Base-by-base conservation (phyloP, 1,139 yeast species). In the Yamadazyma atlantica region DNA sequence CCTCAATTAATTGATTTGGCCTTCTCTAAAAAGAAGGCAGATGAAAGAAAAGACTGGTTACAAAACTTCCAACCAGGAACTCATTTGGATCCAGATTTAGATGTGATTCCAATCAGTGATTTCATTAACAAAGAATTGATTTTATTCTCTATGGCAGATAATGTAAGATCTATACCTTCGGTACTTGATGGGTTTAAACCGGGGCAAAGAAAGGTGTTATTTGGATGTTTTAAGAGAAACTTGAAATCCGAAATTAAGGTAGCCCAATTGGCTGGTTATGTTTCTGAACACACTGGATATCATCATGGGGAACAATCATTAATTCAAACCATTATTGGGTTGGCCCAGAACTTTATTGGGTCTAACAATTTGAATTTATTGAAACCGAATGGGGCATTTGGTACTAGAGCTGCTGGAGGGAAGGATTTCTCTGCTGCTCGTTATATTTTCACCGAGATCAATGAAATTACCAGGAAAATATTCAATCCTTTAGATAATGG, bases 351-450 rank as follows among this genome's bases (percentile, higher is more conserved):
- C 58, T 94, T 86, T 55, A 85, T 92, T 39, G 99, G 99, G 8
- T 76, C 96, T 9, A 94, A 94, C 56, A 94, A 94, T 55, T 67
- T 94, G 51, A 86, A 94, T 57, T 55, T 88, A 34, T 69, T 94
- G 50, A 75, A 82, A 60, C 98, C 99, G 32, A 85, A 84, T 58
- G 99, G 99, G 71, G 85, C 90, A 21, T 94, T 94, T 59, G 99
- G 99, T 75, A 84, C 97, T 2, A 80, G 99, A 65, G 92, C 95
- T 30, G 77, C 89, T 25, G 98, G 99, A 62, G 99, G 99, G 68
- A 94, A 94, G 59, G 98, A 94, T 70, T 94, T 89, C 18, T 87
- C 97, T n/a, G 97, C 97, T 32, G 85, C 97, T 43, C 90, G 99
- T 78, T 94, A 94, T 69, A 90, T 94, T 62, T 87, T 79, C 59